Evolutionary conservation across 2,329 filamentous ascomycete genomes (phyloP).

Genomic region (Calonectria pauciramosa): DNA sequence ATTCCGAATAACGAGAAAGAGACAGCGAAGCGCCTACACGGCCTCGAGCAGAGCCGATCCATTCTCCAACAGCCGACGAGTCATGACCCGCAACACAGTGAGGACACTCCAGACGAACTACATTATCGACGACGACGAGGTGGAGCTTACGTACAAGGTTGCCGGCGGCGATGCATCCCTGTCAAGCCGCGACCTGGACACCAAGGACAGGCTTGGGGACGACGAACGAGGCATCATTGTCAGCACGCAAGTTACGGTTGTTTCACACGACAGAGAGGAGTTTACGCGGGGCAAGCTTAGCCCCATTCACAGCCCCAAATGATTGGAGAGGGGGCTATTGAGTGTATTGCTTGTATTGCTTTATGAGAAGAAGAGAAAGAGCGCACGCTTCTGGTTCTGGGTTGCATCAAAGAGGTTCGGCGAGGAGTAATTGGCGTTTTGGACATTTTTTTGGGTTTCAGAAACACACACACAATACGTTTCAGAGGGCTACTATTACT

Average conservation of each 20-base stretch:
- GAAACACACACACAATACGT: neutral
- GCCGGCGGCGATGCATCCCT: neutral
- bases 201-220: neutral
- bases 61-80: neutral
- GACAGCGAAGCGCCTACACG: neutral
- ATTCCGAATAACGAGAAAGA: conserved; percentile 18
- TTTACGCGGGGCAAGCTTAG: conserved; percentile 5
- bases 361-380: neutral
- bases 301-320: neutral
- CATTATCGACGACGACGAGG: conserved; percentile 21
- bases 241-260: conserved; percentile 11
- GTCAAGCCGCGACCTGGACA: neutral
- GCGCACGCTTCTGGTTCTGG: conserved; percentile 6
- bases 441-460: neutral
- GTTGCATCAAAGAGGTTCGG: conserved; percentile 1
- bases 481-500: neutral
- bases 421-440: conserved; percentile 6
- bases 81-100: neutral
- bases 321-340: neutral
- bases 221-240: conserved; percentile 12
- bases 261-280: conserved; percentile 8
- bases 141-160: conserved; percentile 25
- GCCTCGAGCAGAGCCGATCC: neutral
- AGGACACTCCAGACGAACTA: conserved; percentile 6
- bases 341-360: neutral